phyloP scores from a whole-genome alignment of 1,139 yeast genomes.

The Candida glucosophila region DNA sequence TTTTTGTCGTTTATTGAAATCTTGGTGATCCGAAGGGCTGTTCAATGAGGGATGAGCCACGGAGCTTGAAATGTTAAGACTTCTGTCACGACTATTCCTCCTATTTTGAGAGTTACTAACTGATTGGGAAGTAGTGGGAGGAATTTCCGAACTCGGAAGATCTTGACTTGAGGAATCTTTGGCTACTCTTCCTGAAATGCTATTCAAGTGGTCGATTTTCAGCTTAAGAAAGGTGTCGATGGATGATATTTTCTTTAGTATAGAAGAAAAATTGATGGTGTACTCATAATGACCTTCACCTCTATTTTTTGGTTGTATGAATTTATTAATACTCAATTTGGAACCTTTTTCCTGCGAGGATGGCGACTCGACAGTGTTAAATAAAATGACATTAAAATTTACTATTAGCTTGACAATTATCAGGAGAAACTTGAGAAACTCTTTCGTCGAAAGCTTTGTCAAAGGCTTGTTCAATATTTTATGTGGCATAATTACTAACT shows the following conservation, averaged over 20 bases:
- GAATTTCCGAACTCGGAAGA: no score
- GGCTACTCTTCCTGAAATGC: no score
- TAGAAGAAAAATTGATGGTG: slow-evolving; percentile 15
- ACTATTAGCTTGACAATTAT: slow-evolving; percentile 29
- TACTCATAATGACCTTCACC: slow-evolving; percentile 7
- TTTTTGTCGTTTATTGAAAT: no score
- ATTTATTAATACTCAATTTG: slow-evolving; percentile 6
- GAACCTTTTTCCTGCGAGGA: slow-evolving; percentile 1
- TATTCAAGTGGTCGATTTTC: no score
- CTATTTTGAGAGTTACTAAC: no score
- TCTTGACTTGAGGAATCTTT: no score
- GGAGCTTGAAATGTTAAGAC: no score
- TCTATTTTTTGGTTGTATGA: slow-evolving; percentile 6
- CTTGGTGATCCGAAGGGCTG: no score
- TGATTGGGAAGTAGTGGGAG: no score
- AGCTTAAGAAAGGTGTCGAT: slow-evolving; percentile 3
- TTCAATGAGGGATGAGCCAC: no score
- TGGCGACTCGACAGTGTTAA: slow-evolving; percentile 1
- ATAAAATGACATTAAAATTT: slow-evolving; percentile 26
- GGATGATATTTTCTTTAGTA: slow-evolving; percentile 11
- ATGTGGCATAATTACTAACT: slow-evolving; percentile 34
- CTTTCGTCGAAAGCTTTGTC: slow-evolving; percentile 28
- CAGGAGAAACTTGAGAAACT: slow-evolving; percentile 29
- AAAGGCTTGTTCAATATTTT: slow-evolving; percentile 36
- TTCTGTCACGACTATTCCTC: no score